A percentile compares a stretch with the other conserved stretches of the same genome.
Evolutionary conservation across 805 yeast genomes (phyloP).

Genomic region (Jamesozyma jinghongensis): DNA sequence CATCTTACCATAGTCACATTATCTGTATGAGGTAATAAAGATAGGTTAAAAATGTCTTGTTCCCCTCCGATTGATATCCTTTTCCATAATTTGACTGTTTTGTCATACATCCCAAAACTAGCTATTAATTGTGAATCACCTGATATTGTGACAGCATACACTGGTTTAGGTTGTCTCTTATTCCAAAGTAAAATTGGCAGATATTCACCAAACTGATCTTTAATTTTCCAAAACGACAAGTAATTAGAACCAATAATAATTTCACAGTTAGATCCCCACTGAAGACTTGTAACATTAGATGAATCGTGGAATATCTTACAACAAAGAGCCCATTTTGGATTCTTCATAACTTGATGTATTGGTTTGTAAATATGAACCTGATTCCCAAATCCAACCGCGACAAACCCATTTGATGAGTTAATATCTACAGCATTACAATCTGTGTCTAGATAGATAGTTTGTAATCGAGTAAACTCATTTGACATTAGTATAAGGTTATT

Average conservation of each 20-base stretch:
- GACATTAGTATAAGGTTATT: conserved; percentile 68
- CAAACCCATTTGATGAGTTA: conserved; percentile 48
- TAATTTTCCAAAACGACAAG: conserved; percentile 45
- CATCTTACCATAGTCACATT: conserved; percentile 51
- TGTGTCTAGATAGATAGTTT: conserved; percentile 60
- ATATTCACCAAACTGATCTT: conserved; percentile 37
- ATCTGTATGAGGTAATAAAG: conserved; percentile 56
- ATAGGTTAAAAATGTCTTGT: conserved; percentile 55
- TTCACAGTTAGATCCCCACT: conserved; percentile 52
- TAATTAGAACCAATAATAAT: conserved; percentile 50
- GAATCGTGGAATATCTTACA: conserved; percentile 26
- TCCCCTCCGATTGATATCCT: conserved; percentile 59
- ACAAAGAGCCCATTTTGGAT: conserved; percentile 39
- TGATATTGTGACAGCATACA: conserved; percentile 48
- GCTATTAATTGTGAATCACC: conserved; percentile 63
- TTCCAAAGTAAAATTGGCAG: conserved; percentile 30
- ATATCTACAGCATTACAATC: conserved; percentile 65
- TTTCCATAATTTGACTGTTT: conserved; percentile 68
- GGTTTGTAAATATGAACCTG: conserved; percentile 49
- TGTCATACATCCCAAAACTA: conserved; percentile 52
- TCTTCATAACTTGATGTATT: conserved; percentile 36
- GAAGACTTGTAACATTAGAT: conserved; percentile 35
- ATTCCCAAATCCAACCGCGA: conserved; percentile 44
- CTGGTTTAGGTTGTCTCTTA: conserved; percentile 51
- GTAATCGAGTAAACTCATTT: conserved; percentile 46